Evolutionary conservation across 371 early-diverging fungal genomes (phyloP).

Genomic region (Mortierella polycephala): DNA sequence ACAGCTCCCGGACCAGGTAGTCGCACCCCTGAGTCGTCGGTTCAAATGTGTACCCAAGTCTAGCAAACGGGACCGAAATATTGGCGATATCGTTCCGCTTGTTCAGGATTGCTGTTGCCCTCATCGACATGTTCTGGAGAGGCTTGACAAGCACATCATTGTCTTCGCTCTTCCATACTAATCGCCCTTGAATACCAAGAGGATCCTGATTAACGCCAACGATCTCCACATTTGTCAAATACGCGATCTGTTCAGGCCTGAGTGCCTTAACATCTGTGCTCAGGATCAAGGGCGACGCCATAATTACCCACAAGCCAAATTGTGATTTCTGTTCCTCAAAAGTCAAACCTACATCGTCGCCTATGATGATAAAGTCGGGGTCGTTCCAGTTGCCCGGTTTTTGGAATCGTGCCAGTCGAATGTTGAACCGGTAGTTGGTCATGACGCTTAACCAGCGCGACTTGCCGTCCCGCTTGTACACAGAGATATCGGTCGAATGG

Average conservation of each 20-base stretch:
- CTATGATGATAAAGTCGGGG: conserved; percentile 55
- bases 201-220: conserved; percentile 55
- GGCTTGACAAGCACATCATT: conserved; percentile 41
- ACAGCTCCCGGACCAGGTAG: conserved; percentile 38
- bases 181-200: conserved; percentile 38
- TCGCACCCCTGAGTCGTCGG: conserved; percentile 11
- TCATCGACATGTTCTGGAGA: conserved; percentile 13
- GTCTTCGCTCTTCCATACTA: conserved; percentile 22
- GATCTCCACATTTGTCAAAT: conserved; percentile 48
- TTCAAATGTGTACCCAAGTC: conserved; percentile 35
- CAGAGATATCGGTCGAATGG: conserved; percentile 51
- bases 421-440: conserved; percentile 52
- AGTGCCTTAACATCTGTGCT: conserved; percentile 45
- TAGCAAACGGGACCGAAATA: conserved; percentile 25
- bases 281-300: conserved; percentile 55
- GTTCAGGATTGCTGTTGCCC: conserved; percentile 37
- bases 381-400: conserved; percentile 56
- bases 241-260: conserved; percentile 28
- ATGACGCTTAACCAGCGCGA: conserved; percentile 47
- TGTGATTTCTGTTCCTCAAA: conserved; percentile 53
- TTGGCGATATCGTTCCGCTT: conserved; percentile 6
- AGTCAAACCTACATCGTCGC: conserved; percentile 46
- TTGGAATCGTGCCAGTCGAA: conserved; percentile 52
- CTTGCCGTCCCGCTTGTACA: conserved; percentile 37
- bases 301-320: conserved; percentile 53